Conservation (phyloP, 163 green algal species). For the Scenedesmus sp. region DNA sequence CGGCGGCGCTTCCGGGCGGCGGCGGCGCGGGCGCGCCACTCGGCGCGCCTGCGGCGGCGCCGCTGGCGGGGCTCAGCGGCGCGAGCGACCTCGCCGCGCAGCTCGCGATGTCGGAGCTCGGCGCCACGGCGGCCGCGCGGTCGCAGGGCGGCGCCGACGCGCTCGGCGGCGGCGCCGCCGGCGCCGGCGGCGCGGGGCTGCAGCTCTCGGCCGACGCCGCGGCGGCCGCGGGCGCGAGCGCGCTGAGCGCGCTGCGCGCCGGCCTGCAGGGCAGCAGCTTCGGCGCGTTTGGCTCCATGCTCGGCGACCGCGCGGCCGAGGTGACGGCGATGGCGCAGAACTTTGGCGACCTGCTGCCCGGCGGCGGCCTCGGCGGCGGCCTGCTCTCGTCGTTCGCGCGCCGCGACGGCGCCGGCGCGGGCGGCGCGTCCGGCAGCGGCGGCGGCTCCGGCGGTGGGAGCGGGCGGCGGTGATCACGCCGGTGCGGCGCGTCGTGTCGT, state of each 20-base stretch:
- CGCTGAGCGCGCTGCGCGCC: slow-evolving; percentile 57
- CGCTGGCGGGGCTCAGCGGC: background rate
- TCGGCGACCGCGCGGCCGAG: slow-evolving; percentile 39
- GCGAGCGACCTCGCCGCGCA: slow-evolving; percentile 19
- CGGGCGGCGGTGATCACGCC: no score
- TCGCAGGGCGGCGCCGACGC: no score
- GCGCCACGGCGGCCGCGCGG: no score
- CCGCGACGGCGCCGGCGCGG: background rate
- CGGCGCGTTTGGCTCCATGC: slow-evolving; percentile 35
- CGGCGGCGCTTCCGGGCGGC: background rate
- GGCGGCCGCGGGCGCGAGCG: slow-evolving; percentile 42
- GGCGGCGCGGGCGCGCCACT: background rate
- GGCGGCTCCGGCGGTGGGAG: no score
- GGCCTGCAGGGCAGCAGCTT: slow-evolving; percentile 52
- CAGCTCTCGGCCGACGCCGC: slow-evolving; percentile 30
- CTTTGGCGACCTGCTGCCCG: slow-evolving; percentile 30
- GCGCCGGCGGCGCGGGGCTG: background rate
- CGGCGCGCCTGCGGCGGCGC: no score
- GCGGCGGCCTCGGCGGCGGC: slow-evolving; percentile 11
- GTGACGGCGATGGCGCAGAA: slow-evolving; percentile 34
- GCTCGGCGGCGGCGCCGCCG: background rate
- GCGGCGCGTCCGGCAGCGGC: no score
- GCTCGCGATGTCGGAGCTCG: slow-evolving; percentile 12
- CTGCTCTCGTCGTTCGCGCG: slow-evolving; percentile 29
- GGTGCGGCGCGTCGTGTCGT: no score